Evolutionary conservation across 371 early-diverging fungal species (phyloP).

Genomic region (Lichtheimia ornata): DNA sequence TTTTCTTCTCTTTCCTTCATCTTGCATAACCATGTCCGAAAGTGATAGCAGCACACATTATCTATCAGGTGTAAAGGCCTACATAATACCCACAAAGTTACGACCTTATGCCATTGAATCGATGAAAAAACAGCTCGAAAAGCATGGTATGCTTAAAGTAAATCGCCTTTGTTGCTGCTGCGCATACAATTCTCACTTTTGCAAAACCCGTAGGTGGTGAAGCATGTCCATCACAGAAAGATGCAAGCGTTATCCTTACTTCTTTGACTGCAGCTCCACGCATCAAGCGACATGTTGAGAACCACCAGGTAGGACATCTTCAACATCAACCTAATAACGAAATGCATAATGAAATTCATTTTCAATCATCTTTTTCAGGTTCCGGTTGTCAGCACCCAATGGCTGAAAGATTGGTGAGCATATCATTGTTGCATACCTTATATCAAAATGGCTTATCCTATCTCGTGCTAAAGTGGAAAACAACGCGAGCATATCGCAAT

Average conservation of each 20-base stretch:
- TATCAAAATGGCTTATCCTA: neutral
- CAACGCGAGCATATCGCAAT: conserved; percentile 16
- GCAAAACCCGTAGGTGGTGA: conserved; percentile 23
- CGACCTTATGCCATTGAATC: conserved; percentile 9
- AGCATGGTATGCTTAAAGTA: conserved; percentile 15
- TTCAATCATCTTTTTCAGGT: neutral
- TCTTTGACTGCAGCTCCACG: conserved; percentile 31
- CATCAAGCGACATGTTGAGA: conserved; percentile 26
- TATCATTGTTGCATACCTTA: neutral
- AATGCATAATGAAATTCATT: too few species aligned
- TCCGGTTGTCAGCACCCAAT: conserved; percentile 31
- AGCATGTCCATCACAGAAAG: conserved; percentile 13
- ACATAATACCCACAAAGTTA: conserved; percentile 26
- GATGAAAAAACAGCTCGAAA: conserved; percentile 12
- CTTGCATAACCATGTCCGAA: neutral
- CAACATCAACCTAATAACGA: too few species aligned
- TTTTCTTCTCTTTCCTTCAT: neutral
- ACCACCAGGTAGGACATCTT: conserved; percentile 20
- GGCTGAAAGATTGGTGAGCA: conserved; percentile 39
- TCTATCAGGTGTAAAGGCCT: conserved; percentile 15
- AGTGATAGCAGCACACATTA: neutral
- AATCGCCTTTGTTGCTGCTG: neutral
- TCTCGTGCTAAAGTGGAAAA: conserved; percentile 15
- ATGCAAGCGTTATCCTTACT: conserved; percentile 33
- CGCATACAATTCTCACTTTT: neutral